Evolutionary conservation across 2,329 filamentous ascomycete species (phyloP).

Genomic region (Chaetomium strumarium): DNA sequence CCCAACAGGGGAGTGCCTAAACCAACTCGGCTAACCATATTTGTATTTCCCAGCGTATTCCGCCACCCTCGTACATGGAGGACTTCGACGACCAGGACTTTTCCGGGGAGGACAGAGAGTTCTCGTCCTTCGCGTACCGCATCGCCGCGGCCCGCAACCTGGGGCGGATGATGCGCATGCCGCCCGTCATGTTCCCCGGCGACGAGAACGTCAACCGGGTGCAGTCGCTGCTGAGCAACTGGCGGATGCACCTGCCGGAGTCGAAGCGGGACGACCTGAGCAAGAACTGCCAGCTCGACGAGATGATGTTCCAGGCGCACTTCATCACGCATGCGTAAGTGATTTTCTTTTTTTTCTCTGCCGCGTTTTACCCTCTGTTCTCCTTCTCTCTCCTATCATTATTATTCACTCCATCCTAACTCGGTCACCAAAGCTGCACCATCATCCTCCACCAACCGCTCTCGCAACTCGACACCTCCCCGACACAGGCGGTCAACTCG

Average conservation of each 20-base stretch:
- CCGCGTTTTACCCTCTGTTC: no score
- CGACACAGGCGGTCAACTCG: conserved; percentile 53
- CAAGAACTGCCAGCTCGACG: conserved; percentile 67
- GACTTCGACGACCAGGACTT: conserved; percentile 77
- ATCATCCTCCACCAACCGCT: conserved; percentile 76
- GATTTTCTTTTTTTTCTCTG: conserved; percentile 20
- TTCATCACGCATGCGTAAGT: conserved; percentile 63
- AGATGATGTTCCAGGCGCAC: conserved; percentile 86
- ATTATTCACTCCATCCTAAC: background rate
- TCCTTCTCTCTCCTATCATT: background rate
- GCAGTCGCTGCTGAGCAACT: conserved; percentile 58
- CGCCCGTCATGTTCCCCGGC: conserved; percentile 45
- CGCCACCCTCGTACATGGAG: conserved; percentile 56
- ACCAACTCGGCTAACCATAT: conserved; percentile 14
- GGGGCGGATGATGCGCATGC: conserved; percentile 63
- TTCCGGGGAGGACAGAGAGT: conserved; percentile 59
- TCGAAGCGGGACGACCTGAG: conserved; percentile 65
- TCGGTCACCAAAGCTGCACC: conserved; percentile 41
- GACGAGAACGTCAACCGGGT: conserved; percentile 48
- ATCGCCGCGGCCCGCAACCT: conserved; percentile 76
- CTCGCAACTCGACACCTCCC: conserved; percentile 64
- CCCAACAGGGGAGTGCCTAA: no score
- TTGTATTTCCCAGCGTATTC: conserved; percentile 43
- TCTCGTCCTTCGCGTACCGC: conserved; percentile 81
- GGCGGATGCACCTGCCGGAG: conserved; percentile 71